These are phyloP conservation scores for Tricholoma matsutake DNA, from an alignment of 768 basidiomycete species.

Conservation along the genomic window DNA sequence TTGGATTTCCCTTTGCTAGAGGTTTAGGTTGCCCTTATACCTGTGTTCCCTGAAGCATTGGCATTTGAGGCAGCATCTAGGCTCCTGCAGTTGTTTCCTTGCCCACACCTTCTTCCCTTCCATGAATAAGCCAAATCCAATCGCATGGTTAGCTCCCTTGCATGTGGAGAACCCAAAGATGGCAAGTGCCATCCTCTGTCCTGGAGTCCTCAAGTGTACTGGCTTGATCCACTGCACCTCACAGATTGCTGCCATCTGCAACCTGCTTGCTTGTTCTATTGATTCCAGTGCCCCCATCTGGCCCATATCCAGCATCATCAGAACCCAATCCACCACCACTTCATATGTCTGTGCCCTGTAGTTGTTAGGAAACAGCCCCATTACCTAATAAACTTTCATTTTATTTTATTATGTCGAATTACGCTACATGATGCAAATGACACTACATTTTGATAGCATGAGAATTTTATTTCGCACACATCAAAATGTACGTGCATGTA, in stretches of 20 bases:
- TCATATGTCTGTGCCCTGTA: background rate
- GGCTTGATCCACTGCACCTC: background rate
- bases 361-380: no score
- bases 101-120: constrained; percentile 11
- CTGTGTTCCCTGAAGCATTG: constrained; percentile 13
- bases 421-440: no score
- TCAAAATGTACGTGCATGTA: no score
- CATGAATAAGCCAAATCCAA: constrained; percentile 10
- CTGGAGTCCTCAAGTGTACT: background rate
- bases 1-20: no score
- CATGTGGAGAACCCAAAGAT: background rate
- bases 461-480: no score
- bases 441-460: no score
- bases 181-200: constrained; percentile 1
- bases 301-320: background rate
- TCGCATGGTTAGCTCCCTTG: constrained; percentile 11
- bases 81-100: constrained; percentile 15
- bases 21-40: no score
- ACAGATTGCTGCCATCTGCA: background rate
- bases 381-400: no score
- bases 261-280: background rate
- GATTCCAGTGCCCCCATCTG: background rate
- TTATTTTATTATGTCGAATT: no score
- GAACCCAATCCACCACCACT: background rate
- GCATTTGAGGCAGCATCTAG: constrained; percentile 15